A percentile compares a stretch with the other conserved stretches of the same genome.
Evolutionary conservation across 2,329 filamentous ascomycete species (phyloP).

Genomic region (Cercospora brassicicola): DNA sequence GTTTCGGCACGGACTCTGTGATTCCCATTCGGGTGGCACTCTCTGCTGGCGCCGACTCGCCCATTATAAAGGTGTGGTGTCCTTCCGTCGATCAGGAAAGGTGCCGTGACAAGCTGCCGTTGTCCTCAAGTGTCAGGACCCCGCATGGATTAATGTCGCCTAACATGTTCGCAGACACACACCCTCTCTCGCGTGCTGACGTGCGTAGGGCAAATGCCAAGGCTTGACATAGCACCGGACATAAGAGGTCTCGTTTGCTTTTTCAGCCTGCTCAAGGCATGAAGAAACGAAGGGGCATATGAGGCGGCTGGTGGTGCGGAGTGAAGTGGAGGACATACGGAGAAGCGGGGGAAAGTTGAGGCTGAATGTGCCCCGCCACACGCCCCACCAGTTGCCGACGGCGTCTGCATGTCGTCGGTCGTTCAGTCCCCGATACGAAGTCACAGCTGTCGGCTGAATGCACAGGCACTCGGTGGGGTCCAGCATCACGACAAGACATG

Average conservation of each 20-base stretch:
- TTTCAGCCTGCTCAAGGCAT: neutral
- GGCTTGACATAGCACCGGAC: neutral
- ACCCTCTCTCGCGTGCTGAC: neutral
- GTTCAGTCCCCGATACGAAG: neutral
- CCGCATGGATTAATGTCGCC: neutral
- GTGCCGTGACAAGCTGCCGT: neutral
- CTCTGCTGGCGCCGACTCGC: neutral
- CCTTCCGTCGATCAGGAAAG: neutral
- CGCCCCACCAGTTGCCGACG: neutral
- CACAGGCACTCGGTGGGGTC: neutral
- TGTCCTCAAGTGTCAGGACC: neutral
- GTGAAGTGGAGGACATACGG: neutral
- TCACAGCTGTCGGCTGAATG: slow-evolving; percentile 4
- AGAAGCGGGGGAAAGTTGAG: neutral
- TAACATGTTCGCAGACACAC: neutral
- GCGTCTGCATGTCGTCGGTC: neutral
- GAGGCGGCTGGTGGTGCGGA: neutral
- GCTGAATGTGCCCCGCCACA: neutral
- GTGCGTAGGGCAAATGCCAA: neutral
- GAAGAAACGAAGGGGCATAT: too few relatives aligned
- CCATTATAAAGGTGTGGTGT: neutral
- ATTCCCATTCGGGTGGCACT: neutral
- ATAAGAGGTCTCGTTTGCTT: neutral
- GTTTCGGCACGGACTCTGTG: neutral
- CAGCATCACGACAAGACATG: neutral